Percentiles rank a stretch among this genome's conserved stretches.
Conservation (phyloP, 768 basidiomycete genomes). For the Psilocybe sp. region DNA sequence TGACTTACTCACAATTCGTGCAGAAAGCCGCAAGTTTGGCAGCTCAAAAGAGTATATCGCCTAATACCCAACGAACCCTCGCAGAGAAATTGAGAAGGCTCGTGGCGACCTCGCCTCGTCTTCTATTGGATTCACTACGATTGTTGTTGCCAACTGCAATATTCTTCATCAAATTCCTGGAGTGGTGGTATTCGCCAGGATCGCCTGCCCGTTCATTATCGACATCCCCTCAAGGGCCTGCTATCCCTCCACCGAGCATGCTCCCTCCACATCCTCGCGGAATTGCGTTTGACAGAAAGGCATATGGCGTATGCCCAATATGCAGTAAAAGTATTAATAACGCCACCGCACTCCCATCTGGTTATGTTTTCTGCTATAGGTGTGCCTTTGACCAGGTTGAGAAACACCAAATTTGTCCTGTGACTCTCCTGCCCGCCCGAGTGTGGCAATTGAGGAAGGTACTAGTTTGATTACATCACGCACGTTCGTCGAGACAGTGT, state of each 20-base stretch:
- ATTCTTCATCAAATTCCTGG: slow-evolving; percentile 93
- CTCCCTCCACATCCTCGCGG: slow-evolving; percentile 74
- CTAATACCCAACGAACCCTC: slow-evolving; percentile 32
- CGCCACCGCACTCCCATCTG: slow-evolving; percentile 86
- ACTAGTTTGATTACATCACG: slow-evolving; percentile 44
- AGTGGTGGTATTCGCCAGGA: slow-evolving; percentile 98
- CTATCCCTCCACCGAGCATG: slow-evolving; percentile 74
- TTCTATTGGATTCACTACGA: slow-evolving; percentile 74
- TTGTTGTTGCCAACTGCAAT: slow-evolving; percentile 84
- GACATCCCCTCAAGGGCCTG: slow-evolving; percentile 60
- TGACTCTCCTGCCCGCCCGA: slow-evolving; percentile 74
- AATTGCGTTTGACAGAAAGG: slow-evolving; percentile 54
- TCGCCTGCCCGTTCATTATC: slow-evolving; percentile 80
- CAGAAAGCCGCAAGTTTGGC: slow-evolving; percentile 37
- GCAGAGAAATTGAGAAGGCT: slow-evolving; percentile 43
- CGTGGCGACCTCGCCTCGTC: slow-evolving; percentile 51
- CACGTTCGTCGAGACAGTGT: slow-evolving; percentile 43
- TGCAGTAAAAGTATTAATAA: slow-evolving; percentile 75
- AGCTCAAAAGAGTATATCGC: slow-evolving; percentile 25
- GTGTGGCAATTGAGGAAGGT: slow-evolving; percentile 88
- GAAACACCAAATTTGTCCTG: slow-evolving; percentile 76
- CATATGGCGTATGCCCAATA: slow-evolving; percentile 84
- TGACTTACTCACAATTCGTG: not conserved
- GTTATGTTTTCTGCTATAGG: slow-evolving; percentile 93
- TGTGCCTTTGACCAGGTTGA: slow-evolving; percentile 86